These are phyloP conservation scores for Chlorella sp. DNA, from an alignment of 139 green algal species.

Conservation along the genomic window DNA sequence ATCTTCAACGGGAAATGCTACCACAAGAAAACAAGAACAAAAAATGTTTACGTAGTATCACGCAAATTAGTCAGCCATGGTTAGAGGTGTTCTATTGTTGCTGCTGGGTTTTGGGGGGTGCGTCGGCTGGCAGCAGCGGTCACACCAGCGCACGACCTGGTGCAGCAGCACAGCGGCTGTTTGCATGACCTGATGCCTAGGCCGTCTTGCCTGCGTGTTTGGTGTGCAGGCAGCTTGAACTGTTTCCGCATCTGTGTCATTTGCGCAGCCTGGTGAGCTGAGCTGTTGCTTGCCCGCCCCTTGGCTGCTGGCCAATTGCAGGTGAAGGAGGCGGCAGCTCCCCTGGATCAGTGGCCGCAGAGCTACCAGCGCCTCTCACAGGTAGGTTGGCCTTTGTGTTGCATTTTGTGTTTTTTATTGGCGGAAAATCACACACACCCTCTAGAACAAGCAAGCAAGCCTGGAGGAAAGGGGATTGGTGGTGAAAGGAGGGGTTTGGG, in stretches of 20 bases:
- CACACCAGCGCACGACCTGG: not conserved
- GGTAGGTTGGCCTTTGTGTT: not conserved
- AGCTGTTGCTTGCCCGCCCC: not conserved
- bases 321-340: not conserved
- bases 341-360: not conserved
- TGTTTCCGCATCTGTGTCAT: too few species aligned
- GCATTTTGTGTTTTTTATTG: not conserved
- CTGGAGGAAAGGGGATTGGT: too few species aligned
- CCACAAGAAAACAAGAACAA: too few species aligned
- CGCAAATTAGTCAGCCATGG: too few species aligned
- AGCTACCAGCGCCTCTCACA: conserved; percentile 3
- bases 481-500: too few species aligned
- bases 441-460: not conserved
- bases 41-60: too few species aligned
- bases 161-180: not conserved
- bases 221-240: not conserved
- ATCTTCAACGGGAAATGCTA: too few species aligned
- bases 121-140: not conserved
- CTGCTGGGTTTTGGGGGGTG: not conserved
- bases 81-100: too few species aligned
- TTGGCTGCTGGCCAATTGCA: not conserved
- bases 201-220: not conserved
- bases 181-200: not conserved
- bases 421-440: too few species aligned
- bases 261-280: not conserved